Percentiles rank a stretch among this genome's conserved stretches.
phyloP scores from a whole-genome alignment of 345 rosid species.

The Eutrema heterophyllum region DNA sequence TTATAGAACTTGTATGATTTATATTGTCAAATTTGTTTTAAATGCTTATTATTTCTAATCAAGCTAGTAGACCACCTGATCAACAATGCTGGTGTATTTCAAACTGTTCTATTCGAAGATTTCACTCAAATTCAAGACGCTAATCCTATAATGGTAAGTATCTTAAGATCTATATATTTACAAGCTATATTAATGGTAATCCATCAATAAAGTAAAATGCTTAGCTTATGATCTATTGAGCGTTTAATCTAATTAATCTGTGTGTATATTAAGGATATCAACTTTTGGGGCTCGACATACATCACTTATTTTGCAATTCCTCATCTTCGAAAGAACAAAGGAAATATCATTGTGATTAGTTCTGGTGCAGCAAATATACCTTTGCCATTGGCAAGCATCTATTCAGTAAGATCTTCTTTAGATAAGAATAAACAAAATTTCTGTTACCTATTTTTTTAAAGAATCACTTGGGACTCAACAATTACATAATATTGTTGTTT shows the following conservation, averaged over 20 bases:
- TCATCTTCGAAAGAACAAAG: slow-evolving; percentile 38
- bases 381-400: slow-evolving; percentile 27
- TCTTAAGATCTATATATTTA: not conserved
- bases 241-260: not conserved
- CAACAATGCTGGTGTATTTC: slow-evolving; percentile 28
- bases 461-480: no score
- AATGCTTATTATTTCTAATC: not conserved
- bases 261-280: slow-evolving; percentile 29
- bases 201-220: not conserved
- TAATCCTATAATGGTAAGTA: not conserved
- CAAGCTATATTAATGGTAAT: not conserved
- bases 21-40: not conserved
- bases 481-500: not conserved
- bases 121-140: slow-evolving; percentile 11
- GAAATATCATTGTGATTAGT: slow-evolving; percentile 40
- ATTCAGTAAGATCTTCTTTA: slow-evolving; percentile 28
- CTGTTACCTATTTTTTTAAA: not conserved
- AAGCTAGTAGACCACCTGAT: slow-evolving; percentile 30
- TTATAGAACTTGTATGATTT: not conserved
- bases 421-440: not conserved
- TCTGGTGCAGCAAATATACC: slow-evolving; percentile 29
- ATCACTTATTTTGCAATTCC: slow-evolving; percentile 44
- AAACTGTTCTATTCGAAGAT: slow-evolving; percentile 14
- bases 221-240: not conserved
- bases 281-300: slow-evolving; percentile 51